Base-by-base conservation (phyloP, 371 early-diverging fungal species). In the Mortierella sp. region DNA sequence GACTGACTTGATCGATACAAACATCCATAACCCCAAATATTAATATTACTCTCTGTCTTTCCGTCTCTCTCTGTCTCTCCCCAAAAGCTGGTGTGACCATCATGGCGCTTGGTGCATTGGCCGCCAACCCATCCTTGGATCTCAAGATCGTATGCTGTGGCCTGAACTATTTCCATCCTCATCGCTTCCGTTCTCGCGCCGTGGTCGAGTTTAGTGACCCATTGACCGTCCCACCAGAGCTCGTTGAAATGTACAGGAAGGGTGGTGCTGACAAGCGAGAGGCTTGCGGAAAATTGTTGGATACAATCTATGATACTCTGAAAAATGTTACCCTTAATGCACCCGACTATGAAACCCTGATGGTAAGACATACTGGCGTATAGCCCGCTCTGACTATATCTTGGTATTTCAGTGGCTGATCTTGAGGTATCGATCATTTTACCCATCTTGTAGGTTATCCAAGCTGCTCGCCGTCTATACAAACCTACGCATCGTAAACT, bases 51-150 rank as follows among this genome's bases (percentile, higher is more conserved):
- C 67, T 4, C 61, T 65, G 19, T 63, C 19, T 36, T 41, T 33
- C 15, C 4, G 6, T 7, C n/a, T 8, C 10, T 7, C n/a, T 8
- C 40, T 41, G 1, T n/a, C 36, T 3, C 36, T 36, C 36, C 6
- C 36, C 7, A 36, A 28, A 72, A 88, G 94, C 94, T 53, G 96
- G 96, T 63, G 94, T 94, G 6, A 90, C 95, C 5, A 86, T 95
- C 63, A 98, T 98, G 98, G 97, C 98, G 3, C 82, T 99, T 16
- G 95, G 95, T 61, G 97, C 99, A n/a, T 92, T 97, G 91, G 95
- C 93, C 2, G 90, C 91, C 59, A 92, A 97, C 83, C 96, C 97
- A 7, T 90, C 88, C 16, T 71, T 97, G 47, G 92, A 97, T 68
- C 94, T 98, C 48, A 96, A 94, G 76, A 96, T 99, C 79, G 95